These are phyloP conservation scores for Lodderomyces elongisporus DNA, from an alignment of 1,139 yeast species.

Conservation along the genomic window DNA sequence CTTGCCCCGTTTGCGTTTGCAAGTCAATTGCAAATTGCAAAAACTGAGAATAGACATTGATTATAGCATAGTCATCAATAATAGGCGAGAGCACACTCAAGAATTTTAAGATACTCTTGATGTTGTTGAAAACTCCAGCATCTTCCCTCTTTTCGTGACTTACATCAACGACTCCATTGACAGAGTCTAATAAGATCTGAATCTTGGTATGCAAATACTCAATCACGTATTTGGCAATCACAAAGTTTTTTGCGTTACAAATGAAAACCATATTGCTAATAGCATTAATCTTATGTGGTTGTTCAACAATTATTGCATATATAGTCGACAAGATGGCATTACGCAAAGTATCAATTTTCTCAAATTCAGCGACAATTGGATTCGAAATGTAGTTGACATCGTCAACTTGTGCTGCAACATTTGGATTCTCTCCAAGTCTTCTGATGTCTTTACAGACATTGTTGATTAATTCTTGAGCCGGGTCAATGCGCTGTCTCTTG, in stretches of 20 bases:
- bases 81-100: conserved; percentile 62
- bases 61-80: conserved; percentile 48
- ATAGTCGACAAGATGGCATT: conserved; percentile 58
- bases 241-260: conserved; percentile 61
- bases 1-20: conserved; percentile 33
- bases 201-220: conserved; percentile 65
- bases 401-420: conserved; percentile 48
- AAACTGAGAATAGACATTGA: conserved; percentile 50
- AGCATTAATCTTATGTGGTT: conserved; percentile 81
- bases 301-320: conserved; percentile 71
- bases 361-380: conserved; percentile 67
- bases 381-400: conserved; percentile 64
- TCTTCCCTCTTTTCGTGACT: conserved; percentile 24
- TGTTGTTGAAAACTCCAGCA: conserved; percentile 66
- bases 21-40: conserved; percentile 53
- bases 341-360: conserved; percentile 59
- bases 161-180: conserved; percentile 4
- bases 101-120: conserved; percentile 69
- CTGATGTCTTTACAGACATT: conserved; percentile 53
- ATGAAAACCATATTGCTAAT: conserved; percentile 66
- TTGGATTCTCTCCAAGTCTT: conserved; percentile 60
- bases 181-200: conserved; percentile 46
- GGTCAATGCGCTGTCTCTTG: conserved; percentile 40
- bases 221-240: conserved; percentile 65
- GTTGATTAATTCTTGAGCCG: conserved; percentile 36